Evolutionary conservation across 2,329 filamentous ascomycete species (phyloP).

Genomic region (Fusarium udum): DNA sequence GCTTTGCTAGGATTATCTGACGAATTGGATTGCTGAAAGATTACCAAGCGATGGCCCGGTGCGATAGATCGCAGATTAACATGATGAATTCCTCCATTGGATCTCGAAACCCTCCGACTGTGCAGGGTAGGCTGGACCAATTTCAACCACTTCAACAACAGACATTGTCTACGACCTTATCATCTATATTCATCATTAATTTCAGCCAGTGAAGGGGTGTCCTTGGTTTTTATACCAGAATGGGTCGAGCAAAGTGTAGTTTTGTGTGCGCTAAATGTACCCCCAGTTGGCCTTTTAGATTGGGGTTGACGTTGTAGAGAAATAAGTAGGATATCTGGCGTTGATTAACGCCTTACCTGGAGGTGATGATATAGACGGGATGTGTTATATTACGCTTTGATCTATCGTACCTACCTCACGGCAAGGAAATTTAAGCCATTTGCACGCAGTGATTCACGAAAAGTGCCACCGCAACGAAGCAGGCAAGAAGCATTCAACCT

Average conservation of each 20-base stretch:
- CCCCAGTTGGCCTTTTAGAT: too few relatives aligned
- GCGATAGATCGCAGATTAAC: neutral
- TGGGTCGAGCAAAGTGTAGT: fast-evolving
- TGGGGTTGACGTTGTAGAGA: fast-evolving
- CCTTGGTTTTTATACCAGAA: too few relatives aligned
- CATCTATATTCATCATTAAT: too few relatives aligned
- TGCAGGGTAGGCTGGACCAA: neutral
- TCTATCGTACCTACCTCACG: too few relatives aligned
- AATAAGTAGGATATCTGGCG: neutral
- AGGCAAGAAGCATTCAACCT: neutral
- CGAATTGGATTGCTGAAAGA: neutral
- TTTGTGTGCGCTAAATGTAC: neutral
- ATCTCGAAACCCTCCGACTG: neutral
- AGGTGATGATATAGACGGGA: too few relatives aligned
- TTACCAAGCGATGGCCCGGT: slow-evolving; percentile 8
- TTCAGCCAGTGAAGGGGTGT: fast-evolving
- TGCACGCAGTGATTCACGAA: neutral
- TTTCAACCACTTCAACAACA: too few relatives aligned
- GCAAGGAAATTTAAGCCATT: neutral
- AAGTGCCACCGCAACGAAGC: neutral
- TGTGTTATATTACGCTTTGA: too few relatives aligned
- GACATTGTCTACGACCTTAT: too few relatives aligned
- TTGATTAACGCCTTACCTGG: too few relatives aligned
- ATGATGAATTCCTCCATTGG: neutral
- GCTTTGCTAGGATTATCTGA: neutral